Conservation (phyloP, 2,329 filamentous ascomycete genomes). For the Penicillium sumatraense region DNA sequence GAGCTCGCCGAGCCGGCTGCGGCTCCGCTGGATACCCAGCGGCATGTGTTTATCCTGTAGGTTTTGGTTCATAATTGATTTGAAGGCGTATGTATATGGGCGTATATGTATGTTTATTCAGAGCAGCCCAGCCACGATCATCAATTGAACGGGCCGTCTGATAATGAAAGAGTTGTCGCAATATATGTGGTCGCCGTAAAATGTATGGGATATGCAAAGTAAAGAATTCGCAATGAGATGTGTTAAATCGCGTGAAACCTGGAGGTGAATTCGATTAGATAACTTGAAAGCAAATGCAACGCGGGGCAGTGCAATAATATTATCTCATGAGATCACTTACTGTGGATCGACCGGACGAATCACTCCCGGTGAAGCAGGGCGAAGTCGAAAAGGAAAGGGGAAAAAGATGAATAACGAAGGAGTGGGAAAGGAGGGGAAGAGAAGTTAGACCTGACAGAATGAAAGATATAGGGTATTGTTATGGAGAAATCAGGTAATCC, state of each 20-base stretch:
- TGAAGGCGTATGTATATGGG: slow-evolving; percentile 3
- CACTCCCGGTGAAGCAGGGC: slow-evolving; percentile 3
- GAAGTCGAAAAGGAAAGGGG: neutral
- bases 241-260: neutral
- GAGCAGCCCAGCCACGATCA: slow-evolving; percentile 11
- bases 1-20: slow-evolving; percentile 40
- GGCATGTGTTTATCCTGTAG: slow-evolving; percentile 29
- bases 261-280: slow-evolving; percentile 18
- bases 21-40: slow-evolving; percentile 35
- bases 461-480: slow-evolving; percentile 15
- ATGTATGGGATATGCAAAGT: neutral
- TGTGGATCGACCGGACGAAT: slow-evolving; percentile 19
- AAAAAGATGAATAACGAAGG: slow-evolving; percentile 2
- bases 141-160: slow-evolving; percentile 5
- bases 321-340: slow-evolving; percentile 19
- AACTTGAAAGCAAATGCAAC: slow-evolving; percentile 18
- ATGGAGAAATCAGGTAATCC: slow-evolving; percentile 1
- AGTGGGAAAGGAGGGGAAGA: slow-evolving; percentile 2
- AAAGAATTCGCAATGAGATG: neutral
- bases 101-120: neutral
- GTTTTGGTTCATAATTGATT: slow-evolving; percentile 35
- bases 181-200: neutral
- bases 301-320: slow-evolving; percentile 24
- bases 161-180: neutral
- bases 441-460: slow-evolving; percentile 1